Percentiles rank a stretch among this genome's conserved stretches.
phyloP scores from a whole-genome alignment of 345 rosid species.

The Lepidium sativum region DNA sequence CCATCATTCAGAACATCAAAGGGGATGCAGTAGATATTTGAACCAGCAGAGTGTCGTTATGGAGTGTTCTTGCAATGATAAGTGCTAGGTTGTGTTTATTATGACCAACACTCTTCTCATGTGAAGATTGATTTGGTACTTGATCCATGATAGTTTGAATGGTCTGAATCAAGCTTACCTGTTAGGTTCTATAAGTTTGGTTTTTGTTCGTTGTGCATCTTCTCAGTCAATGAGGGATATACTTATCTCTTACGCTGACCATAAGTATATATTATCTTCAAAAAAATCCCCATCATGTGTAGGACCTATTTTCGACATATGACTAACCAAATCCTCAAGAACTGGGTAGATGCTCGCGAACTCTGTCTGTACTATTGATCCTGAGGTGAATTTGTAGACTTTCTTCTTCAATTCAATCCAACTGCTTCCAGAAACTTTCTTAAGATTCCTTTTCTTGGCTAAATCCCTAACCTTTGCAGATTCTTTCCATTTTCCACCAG shows the following conservation, averaged over 20 bases:
- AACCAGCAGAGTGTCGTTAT: constrained; percentile 1
- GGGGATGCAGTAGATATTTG: neutral
- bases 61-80: neutral
- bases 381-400: constrained; percentile 44
- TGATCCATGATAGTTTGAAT: constrained; percentile 6
- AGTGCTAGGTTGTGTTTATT: neutral
- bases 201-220: neutral
- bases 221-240: neutral
- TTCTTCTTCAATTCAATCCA: constrained; percentile 53
- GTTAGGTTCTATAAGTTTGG: neutral
- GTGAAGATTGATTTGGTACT: neutral
- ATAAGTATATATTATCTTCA: constrained; percentile 13
- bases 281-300: constrained; percentile 3
- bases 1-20: neutral
- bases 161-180: constrained; percentile 10
- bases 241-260: constrained; percentile 1
- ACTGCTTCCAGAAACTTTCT: constrained; percentile 66
- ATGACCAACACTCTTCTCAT: neutral
- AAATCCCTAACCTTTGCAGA: constrained; percentile 53
- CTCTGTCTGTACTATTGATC: constrained; percentile 13
- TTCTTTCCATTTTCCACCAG: constrained; percentile 59
- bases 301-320: constrained; percentile 13
- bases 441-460: constrained; percentile 55
- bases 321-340: constrained; percentile 19
- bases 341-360: constrained; percentile 17